A percentile compares a stretch with the other conserved stretches of the same genome.
phyloP scores from a whole-genome alignment of 2,329 filamentous ascomycete genomes.

The Rosellinia necatrix region DNA sequence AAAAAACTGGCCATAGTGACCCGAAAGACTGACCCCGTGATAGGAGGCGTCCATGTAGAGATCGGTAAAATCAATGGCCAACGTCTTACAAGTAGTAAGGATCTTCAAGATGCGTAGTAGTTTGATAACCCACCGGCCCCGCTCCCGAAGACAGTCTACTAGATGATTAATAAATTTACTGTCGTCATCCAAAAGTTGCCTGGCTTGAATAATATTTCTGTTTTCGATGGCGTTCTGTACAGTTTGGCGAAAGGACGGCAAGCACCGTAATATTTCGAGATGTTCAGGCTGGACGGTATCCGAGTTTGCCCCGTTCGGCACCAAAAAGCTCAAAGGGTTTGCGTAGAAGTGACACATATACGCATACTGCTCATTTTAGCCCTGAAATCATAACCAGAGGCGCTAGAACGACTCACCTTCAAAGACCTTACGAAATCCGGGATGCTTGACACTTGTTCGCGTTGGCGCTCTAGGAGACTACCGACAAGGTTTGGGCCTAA shows the following conservation, averaged over 20 bases:
- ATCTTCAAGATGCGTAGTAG: slow-evolving; percentile 57
- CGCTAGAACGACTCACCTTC: slow-evolving; percentile 56
- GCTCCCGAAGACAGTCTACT: slow-evolving; percentile 45
- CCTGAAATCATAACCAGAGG: neutral
- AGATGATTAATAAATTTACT: slow-evolving; percentile 50
- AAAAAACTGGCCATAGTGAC: slow-evolving; percentile 59
- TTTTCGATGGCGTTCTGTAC: slow-evolving; percentile 55
- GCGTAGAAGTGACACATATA: slow-evolving; percentile 88
- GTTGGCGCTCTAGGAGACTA: slow-evolving; percentile 71
- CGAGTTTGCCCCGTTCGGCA: slow-evolving; percentile 44
- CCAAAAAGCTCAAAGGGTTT: slow-evolving; percentile 72
- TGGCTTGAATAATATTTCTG: slow-evolving; percentile 49
- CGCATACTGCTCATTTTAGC: slow-evolving; percentile 61
- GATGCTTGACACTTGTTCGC: slow-evolving; percentile 76
- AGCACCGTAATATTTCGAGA: slow-evolving; percentile 67
- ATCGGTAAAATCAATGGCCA: slow-evolving; percentile 49
- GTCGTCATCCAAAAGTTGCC: slow-evolving; percentile 64
- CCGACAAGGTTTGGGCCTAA: slow-evolving; percentile 68
- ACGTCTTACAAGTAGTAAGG: slow-evolving; percentile 43
- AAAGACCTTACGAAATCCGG: slow-evolving; percentile 72
- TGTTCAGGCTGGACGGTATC: slow-evolving; percentile 61
- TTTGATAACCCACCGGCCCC: slow-evolving; percentile 45
- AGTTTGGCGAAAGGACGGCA: slow-evolving; percentile 68
- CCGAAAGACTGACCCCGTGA: slow-evolving; percentile 55
- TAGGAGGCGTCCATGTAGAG: slow-evolving; percentile 67